These are phyloP conservation scores for Mucuna pruriens DNA, from an alignment of 306 rosid species.

Conservation along the genomic window DNA sequence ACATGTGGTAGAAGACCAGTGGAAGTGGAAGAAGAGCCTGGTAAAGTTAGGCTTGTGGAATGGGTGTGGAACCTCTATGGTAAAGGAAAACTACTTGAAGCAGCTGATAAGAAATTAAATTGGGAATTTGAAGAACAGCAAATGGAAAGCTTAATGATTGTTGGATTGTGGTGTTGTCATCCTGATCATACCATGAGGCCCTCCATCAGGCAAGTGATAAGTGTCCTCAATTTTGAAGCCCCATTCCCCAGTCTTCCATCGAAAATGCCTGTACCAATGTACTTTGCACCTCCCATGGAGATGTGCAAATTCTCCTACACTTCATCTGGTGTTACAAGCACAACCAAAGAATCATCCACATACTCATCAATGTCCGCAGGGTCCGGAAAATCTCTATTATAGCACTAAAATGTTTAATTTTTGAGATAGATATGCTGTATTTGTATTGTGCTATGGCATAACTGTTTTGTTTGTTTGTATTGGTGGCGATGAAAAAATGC, in stretches of 20 bases:
- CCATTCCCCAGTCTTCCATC: constrained; percentile 66
- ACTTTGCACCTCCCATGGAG: constrained; percentile 62
- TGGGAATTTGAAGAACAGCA: constrained; percentile 54
- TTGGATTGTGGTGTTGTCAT: constrained; percentile 85
- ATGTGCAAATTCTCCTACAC: constrained; percentile 53
- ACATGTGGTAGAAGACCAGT: constrained; percentile 76
- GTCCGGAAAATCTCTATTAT: constrained; percentile 52
- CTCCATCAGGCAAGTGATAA: constrained; percentile 68
- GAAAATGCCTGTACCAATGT: constrained; percentile 65
- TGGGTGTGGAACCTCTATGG: constrained; percentile 84
- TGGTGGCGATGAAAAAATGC: not conserved
- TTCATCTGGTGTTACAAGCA: constrained; percentile 40
- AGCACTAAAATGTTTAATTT: not conserved
- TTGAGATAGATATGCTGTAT: not conserved
- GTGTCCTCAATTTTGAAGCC: constrained; percentile 56
- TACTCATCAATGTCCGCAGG: constrained; percentile 59
- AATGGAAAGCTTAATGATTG: constrained; percentile 54
- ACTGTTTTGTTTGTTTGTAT: not conserved
- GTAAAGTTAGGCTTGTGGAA: constrained; percentile 62
- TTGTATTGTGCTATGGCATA: not conserved
- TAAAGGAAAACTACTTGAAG: constrained; percentile 54
- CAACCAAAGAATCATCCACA: constrained; percentile 48
- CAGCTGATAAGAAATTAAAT: constrained; percentile 49
- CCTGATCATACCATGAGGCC: constrained; percentile 67
- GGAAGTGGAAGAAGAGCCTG: constrained; percentile 49